phyloP scores from a whole-genome alignment of 129 eudicot species.

The Flaveria brownii region DNA sequence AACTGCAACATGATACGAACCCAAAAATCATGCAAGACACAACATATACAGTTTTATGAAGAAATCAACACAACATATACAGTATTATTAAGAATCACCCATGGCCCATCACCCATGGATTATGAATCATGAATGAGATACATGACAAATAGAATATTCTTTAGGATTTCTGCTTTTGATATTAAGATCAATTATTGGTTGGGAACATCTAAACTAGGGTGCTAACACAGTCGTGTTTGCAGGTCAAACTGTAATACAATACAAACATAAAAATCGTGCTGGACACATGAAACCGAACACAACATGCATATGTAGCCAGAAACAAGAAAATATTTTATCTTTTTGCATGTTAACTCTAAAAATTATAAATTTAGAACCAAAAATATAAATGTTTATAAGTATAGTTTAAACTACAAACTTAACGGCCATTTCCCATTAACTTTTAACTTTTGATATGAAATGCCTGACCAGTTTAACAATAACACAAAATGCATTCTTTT shows the following conservation, averaged over 20 bases:
- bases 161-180: background rate
- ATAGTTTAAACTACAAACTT: background rate
- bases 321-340: too few relatives aligned
- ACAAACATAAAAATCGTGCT: too few relatives aligned
- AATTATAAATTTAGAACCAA: too few relatives aligned
- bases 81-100: conserved; percentile 1
- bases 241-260: too few relatives aligned
- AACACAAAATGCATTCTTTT: too few relatives aligned
- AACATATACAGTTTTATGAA: background rate
- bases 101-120: background rate
- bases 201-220: background rate
- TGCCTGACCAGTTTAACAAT: background rate
- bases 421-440: background rate
- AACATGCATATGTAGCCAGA: too few relatives aligned
- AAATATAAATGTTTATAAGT: too few relatives aligned
- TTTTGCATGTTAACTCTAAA: too few relatives aligned
- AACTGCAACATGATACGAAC: too few relatives aligned
- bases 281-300: too few relatives aligned
- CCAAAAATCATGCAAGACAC: too few relatives aligned
- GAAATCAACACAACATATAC: background rate
- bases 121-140: background rate
- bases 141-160: background rate
- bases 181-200: background rate
- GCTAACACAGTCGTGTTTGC: background rate
- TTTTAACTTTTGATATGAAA: too few relatives aligned